phyloP scores from a whole-genome alignment of 2,329 filamentous ascomycete species.

The Nemania sp. region DNA sequence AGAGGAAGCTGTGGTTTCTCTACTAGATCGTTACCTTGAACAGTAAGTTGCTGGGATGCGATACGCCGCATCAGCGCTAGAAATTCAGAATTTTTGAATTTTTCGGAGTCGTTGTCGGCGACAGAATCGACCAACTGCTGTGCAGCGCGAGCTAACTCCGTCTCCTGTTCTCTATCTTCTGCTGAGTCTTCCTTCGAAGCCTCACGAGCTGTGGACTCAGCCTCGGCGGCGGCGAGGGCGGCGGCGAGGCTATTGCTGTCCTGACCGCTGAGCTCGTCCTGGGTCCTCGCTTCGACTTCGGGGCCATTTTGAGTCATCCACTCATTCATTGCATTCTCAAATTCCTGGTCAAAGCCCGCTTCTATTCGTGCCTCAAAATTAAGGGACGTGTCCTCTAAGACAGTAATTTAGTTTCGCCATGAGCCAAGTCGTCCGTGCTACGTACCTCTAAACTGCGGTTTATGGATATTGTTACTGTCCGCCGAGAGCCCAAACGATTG shows the following conservation, averaged over 20 bases:
- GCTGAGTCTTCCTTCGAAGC: constrained; percentile 33
- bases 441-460: constrained; percentile 8
- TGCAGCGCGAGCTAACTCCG: constrained; percentile 74
- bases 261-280: constrained; percentile 6
- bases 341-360: constrained; percentile 22
- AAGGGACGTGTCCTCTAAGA: not conserved
- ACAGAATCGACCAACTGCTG: constrained; percentile 72
- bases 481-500: not conserved
- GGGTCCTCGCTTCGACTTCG: not conserved
- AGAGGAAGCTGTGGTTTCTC: constrained; percentile 31
- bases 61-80: constrained; percentile 76
- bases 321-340: constrained; percentile 30
- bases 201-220: constrained; percentile 2
- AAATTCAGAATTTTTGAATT: constrained; percentile 80
- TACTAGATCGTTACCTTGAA: constrained; percentile 72
- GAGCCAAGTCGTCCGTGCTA: not conserved
- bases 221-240: not conserved
- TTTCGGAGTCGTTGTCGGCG: constrained; percentile 68
- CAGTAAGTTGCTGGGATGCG: constrained; percentile 70
- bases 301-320: constrained; percentile 31
- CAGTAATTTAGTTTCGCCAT: not conserved
- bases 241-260: constrained; percentile 14
- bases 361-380: constrained; percentile 10
- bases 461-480: not conserved
- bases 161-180: constrained; percentile 47